These are phyloP conservation scores for Paramyrothecium sp. DNA, from an alignment of 2,329 filamentous ascomycete genomes.

Conservation along the genomic window DNA sequence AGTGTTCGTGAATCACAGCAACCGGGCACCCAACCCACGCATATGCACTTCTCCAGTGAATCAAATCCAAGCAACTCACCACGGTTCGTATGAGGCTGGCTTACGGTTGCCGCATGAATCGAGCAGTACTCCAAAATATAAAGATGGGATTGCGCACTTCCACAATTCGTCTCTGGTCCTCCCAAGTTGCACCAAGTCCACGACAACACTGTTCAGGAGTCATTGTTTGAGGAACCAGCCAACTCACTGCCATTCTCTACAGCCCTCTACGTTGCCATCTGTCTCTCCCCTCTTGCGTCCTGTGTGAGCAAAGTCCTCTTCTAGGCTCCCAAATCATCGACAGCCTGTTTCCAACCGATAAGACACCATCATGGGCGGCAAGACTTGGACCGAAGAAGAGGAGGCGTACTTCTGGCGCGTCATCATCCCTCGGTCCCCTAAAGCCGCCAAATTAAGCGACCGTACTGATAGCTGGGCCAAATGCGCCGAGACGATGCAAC, in stretches of 20 bases:
- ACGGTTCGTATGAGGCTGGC: not conserved
- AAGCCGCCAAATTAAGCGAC: constrained; percentile 19
- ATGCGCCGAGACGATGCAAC: constrained; percentile 36
- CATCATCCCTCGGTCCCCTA: constrained; percentile 34
- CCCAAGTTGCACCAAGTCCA: not conserved
- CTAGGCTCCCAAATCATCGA: too few relatives aligned
- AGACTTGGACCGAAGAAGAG: constrained; percentile 46
- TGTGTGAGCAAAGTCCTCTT: not conserved
- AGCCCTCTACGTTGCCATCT: too few relatives aligned
- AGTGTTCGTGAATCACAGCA: not conserved
- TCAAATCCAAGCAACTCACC: too few relatives aligned
- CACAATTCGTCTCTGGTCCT: not conserved
- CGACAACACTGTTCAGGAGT: too few relatives aligned
- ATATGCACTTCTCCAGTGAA: too few relatives aligned
- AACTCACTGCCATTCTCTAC: too few relatives aligned
- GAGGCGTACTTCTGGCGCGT: constrained; percentile 48
- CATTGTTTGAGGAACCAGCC: too few relatives aligned
- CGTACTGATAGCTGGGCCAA: constrained; percentile 32
- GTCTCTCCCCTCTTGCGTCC: not conserved
- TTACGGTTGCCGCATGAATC: not conserved
- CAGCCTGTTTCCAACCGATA: too few relatives aligned
- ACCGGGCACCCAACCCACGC: too few relatives aligned
- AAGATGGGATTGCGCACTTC: not conserved
- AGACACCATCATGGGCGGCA: constrained; percentile 43
- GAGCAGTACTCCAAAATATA: not conserved